Evolutionary conservation across 176 grass and related monocot genomes (phyloP), one percentile per base, ranked within the genome.

Genomic region (Aegilops sharonensis): DNA sequence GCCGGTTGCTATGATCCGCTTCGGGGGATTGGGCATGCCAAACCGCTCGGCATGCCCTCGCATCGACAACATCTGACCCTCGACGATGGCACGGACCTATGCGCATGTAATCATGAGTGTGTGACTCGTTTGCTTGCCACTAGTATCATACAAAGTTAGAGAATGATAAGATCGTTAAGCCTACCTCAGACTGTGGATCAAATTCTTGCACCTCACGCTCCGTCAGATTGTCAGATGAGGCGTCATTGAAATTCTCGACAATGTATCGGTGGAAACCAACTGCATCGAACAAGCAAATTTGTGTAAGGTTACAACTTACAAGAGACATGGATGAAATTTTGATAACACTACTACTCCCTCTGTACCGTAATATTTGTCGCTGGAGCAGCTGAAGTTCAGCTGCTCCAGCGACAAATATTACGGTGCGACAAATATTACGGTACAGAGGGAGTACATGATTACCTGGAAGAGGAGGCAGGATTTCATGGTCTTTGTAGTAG

Each of bases 401-500:
- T 27, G 27, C 27, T 27, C 27, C 27, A 27, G 27, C 27, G 27
- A 27, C 27, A 27, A 27, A 27, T 27, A 27, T 27, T 27, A 27
- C 27, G 27, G 27, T 27, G 27, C 27, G 27, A 27, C 27, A 27
- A 27, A 27, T 27, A 27, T 27, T 27, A 27, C 27, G 27, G 27
- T 27, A 27, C 27, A 27, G 27, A 27, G 27, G 27, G 27, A 27
- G 27, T 78, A 72, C 81, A 57, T 89, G 24, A 68, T 81, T 87
- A 98, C 96, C 96, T 37, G 93, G 96, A 54, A 95, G 89, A 36
- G 93, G 91, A 35, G 93, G 96, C 47, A 98, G 89, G 82, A 98
- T 98, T 82, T 98, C 96, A 94, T 98, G 93, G 36, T 98, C 96
- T 94, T 87, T 98, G 93, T 98, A 95, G 84, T 95, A 98, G 76